Conservation (phyloP, 768 basidiomycete species). For the Kwoniella heveanensis region DNA sequence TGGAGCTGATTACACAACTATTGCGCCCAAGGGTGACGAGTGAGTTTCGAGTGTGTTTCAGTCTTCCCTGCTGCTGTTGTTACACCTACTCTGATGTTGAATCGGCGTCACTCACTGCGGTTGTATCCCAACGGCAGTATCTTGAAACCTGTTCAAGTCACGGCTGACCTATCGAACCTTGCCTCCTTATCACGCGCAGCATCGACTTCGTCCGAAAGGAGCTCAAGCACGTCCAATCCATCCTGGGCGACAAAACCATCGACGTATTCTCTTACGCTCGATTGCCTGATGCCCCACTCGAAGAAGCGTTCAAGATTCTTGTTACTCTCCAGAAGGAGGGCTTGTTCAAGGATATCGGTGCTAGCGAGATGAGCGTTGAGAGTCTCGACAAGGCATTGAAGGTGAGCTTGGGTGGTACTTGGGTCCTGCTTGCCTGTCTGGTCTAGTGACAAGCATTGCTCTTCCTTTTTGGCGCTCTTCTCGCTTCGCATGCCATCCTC, state of each 20-base stretch:
- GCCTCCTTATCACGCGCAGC: no score
- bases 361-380: constrained; percentile 47
- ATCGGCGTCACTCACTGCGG: no score
- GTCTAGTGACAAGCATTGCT: no score
- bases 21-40: constrained; percentile 22
- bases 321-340: constrained; percentile 62
- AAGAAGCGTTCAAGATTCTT: constrained; percentile 60
- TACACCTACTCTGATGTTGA: no score
- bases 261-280: constrained; percentile 61
- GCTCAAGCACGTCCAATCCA: constrained; percentile 59
- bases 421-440: no score
- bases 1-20: constrained; percentile 27
- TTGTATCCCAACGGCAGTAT: no score
- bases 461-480: no score
- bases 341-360: constrained; percentile 57
- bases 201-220: constrained; percentile 61
- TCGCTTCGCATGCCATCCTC: no score
- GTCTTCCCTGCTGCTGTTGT: no score
- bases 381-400: constrained; percentile 60
- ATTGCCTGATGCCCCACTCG: constrained; percentile 59
- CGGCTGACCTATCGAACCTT: no score
- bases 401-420: constrained; percentile 47
- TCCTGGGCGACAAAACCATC: constrained; percentile 63
- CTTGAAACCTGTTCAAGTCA: no score
- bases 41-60: constrained; percentile 5